A percentile compares a stretch with the other conserved stretches of the same genome.
Evolutionary conservation across 345 rosid species (phyloP).

Genomic region (Pugionium cornutum): DNA sequence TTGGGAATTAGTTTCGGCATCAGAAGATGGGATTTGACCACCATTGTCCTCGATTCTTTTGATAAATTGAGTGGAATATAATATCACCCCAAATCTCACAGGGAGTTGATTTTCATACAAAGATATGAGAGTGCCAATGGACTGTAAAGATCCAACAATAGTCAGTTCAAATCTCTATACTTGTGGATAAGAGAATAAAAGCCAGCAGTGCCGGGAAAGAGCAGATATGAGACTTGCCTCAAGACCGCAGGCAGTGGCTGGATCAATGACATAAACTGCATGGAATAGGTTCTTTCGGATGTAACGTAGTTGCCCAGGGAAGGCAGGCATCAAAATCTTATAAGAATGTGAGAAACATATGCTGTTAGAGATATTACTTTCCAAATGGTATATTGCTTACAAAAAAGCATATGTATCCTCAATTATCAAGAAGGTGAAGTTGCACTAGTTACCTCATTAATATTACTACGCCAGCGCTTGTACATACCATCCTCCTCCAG

Average conservation of each 20-base stretch:
- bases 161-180: slow-evolving; percentile 29
- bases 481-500: slow-evolving; percentile 98
- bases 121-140: slow-evolving; percentile 68
- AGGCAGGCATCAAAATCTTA: slow-evolving; percentile 97
- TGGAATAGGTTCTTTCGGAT: slow-evolving; percentile 93
- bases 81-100: slow-evolving; percentile 85
- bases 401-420: slow-evolving; percentile 31
- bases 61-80: slow-evolving; percentile 71
- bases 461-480: slow-evolving; percentile 86
- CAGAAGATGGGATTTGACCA: slow-evolving; percentile 50
- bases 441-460: slow-evolving; percentile 67
- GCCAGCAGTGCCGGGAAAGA: slow-evolving; percentile 16
- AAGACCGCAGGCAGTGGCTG: slow-evolving; percentile 82
- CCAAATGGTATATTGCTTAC: slow-evolving; percentile 24
- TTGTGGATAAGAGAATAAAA: slow-evolving; percentile 20
- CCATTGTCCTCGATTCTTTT: slow-evolving; percentile 59
- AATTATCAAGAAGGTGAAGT: slow-evolving; percentile 20
- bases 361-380: slow-evolving; percentile 26
- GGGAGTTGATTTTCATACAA: slow-evolving; percentile 82
- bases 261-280: slow-evolving; percentile 94
- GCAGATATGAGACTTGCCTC: slow-evolving; percentile 58
- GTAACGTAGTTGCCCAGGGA: slow-evolving; percentile 92
- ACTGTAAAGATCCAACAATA: slow-evolving; percentile 53
- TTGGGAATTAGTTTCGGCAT: slow-evolving; percentile 46
- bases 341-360: slow-evolving; percentile 32